Conservation (phyloP, 1,284 basidiomycete species). For the Meripilus lineatus region DNA sequence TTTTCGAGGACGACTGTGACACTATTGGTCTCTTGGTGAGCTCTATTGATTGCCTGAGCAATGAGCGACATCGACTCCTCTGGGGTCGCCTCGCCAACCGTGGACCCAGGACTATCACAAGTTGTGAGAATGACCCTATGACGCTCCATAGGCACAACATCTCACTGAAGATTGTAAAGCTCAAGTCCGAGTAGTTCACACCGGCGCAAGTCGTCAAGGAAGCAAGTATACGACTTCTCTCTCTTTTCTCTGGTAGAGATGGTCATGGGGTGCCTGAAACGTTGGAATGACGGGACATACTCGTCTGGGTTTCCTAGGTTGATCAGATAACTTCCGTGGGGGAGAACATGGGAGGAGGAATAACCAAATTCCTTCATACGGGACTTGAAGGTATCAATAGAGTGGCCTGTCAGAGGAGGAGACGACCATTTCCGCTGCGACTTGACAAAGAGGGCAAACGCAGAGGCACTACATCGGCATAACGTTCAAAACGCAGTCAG, state of each 20-base stretch:
- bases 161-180: conserved; percentile 85
- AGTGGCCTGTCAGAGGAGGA: conserved; percentile 47
- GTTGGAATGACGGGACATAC: conserved; percentile 34
- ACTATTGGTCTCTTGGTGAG: conserved; percentile 61
- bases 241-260: conserved; percentile 56
- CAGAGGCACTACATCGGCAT: conserved; percentile 56
- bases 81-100: conserved; percentile 61
- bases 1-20: conserved; percentile 79
- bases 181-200: conserved; percentile 75
- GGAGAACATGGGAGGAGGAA: conserved; percentile 54
- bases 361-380: conserved; percentile 59
- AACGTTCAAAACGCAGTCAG: not conserved
- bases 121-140: not conserved
- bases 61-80: conserved; percentile 64
- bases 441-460: conserved; percentile 83
- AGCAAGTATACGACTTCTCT: conserved; percentile 75
- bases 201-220: conserved; percentile 78
- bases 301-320: conserved; percentile 80
- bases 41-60: conserved; percentile 72
- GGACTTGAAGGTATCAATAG: conserved; percentile 49
- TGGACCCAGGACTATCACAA: conserved; percentile 67
- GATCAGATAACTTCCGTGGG: conserved; percentile 83
- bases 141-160: conserved; percentile 12
- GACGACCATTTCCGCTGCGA: conserved; percentile 79
- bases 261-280: not conserved